These are phyloP conservation scores for Balakata baccata DNA, from an alignment of 345 rosid species.

Conservation along the genomic window DNA sequence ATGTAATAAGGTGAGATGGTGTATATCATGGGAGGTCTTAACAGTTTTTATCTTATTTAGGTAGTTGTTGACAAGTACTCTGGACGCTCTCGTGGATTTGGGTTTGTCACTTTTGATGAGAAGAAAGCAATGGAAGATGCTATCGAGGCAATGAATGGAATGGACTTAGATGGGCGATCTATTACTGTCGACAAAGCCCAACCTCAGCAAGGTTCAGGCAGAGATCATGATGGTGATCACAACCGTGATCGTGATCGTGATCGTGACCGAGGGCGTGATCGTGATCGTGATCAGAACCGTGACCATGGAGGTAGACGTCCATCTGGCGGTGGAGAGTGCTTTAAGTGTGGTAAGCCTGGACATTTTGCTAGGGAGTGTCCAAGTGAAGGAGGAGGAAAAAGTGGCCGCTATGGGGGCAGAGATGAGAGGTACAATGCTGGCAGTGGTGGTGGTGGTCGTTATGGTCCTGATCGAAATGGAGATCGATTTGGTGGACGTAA, in stretches of 20 bases:
- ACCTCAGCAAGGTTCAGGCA: constrained; percentile 72
- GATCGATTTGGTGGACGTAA: constrained; percentile 71
- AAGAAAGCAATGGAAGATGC: constrained; percentile 87
- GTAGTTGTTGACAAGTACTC: constrained; percentile 84
- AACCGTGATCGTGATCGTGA: constrained; percentile 66
- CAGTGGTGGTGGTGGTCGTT: constrained; percentile 56
- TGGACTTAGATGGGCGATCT: constrained; percentile 85
- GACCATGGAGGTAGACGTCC: constrained; percentile 61
- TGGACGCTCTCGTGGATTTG: constrained; percentile 97
- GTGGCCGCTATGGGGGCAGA: constrained; percentile 45
- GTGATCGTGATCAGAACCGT: constrained; percentile 51
- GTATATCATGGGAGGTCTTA: not conserved
- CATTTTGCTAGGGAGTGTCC: constrained; percentile 98
- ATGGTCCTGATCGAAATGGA: constrained; percentile 82
- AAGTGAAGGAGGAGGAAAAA: constrained; percentile 53
- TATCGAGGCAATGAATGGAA: constrained; percentile 80
- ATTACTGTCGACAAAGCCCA: constrained; percentile 95
- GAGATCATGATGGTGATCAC: constrained; percentile 76
- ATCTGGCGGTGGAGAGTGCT: constrained; percentile 76
- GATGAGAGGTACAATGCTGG: constrained; percentile 46
- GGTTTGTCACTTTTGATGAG: constrained; percentile 87
- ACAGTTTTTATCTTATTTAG: constrained; percentile 31
- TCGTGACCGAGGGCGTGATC: not conserved
- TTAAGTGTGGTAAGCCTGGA: constrained; percentile 93
- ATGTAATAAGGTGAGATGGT: too few species aligned